Percentiles rank a stretch among this genome's conserved stretches.
Evolutionary conservation across 768 basidiomycete species (phyloP).

Genomic region (Suillus clintonianus): DNA sequence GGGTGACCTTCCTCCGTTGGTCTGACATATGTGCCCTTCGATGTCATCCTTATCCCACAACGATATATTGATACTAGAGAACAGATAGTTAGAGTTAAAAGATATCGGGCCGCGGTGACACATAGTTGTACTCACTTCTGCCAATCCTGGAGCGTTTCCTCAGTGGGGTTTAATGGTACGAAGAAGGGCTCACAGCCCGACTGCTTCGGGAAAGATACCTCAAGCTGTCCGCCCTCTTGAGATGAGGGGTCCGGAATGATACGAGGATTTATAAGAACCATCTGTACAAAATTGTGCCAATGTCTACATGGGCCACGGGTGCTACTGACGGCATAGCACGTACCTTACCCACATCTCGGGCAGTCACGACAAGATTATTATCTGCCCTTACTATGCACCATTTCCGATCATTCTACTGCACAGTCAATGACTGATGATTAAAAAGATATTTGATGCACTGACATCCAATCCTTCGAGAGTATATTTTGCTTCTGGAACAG

Average conservation of each 20-base stretch:
- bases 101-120: not conserved
- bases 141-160: constrained; percentile 54
- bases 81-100: constrained; percentile 3
- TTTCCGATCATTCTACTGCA: constrained; percentile 63
- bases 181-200: constrained; percentile 59
- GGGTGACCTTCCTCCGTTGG: constrained; percentile 43
- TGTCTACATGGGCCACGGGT: not conserved
- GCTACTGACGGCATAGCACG: not conserved
- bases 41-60: constrained; percentile 50
- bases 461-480: constrained; percentile 70
- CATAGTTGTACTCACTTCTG: constrained; percentile 44
- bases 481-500: constrained; percentile 56
- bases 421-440: constrained; percentile 5
- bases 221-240: constrained; percentile 49
- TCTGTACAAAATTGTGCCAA: constrained; percentile 37
- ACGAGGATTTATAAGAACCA: constrained; percentile 64
- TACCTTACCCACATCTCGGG: constrained; percentile 64
- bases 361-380: constrained; percentile 60
- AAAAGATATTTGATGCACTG: constrained; percentile 13
- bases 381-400: constrained; percentile 69
- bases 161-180: constrained; percentile 57
- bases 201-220: constrained; percentile 60
- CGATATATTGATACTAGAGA: constrained; percentile 50
- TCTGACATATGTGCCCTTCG: constrained; percentile 69
- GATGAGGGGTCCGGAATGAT: constrained; percentile 49